Conservation (phyloP, 371 early-diverging fungal species). For the Entomophthora muscae region DNA sequence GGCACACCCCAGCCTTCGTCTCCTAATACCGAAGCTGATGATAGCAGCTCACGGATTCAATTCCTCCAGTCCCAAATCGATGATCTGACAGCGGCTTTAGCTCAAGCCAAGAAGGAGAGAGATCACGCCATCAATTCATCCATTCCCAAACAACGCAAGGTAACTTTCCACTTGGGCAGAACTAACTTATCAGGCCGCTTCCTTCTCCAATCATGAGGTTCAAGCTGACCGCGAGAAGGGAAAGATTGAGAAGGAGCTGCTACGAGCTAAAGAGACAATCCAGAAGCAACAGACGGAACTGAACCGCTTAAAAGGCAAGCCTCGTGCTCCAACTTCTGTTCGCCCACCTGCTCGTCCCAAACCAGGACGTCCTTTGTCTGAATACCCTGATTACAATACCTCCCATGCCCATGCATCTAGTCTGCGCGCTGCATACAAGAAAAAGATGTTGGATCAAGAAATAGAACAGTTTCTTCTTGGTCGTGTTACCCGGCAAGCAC, state of each 20-base stretch:
- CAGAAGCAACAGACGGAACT: background rate
- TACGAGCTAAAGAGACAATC: slow-evolving; percentile 1
- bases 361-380: background rate
- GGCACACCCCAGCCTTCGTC: background rate
- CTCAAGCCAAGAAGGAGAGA: background rate
- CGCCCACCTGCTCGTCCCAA: background rate
- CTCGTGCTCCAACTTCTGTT: background rate
- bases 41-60: background rate
- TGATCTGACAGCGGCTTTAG: background rate
- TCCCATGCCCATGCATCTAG: background rate
- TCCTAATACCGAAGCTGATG: background rate
- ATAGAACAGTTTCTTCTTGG: slow-evolving; percentile 5
- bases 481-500: background rate
- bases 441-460: slow-evolving; percentile 3
- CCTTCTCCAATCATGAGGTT: background rate
- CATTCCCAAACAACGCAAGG: background rate
- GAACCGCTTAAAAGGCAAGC: background rate
- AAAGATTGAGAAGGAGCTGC: background rate
- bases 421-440: slow-evolving; percentile 5
- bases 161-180: background rate
- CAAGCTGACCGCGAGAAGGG: background rate
- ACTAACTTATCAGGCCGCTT: background rate
- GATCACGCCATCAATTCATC: background rate
- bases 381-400: slow-evolving; percentile 5
- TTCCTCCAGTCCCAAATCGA: background rate